Percentiles rank a stretch among this genome's conserved stretches.
phyloP scores from a whole-genome alignment of 345 rosid species.

The Gossypium raimondii region DNA sequence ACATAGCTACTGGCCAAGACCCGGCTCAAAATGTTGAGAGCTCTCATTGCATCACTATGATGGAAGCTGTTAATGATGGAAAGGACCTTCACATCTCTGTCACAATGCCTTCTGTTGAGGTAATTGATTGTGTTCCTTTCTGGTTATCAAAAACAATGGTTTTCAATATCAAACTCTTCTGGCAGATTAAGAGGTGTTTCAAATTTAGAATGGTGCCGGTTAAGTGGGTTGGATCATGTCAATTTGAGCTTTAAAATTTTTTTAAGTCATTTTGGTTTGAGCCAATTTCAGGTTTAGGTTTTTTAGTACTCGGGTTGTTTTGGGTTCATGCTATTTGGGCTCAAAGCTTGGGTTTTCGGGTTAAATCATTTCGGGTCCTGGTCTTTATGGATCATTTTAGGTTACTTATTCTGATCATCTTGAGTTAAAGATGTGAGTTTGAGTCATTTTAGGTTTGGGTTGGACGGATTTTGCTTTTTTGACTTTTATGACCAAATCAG shows the following conservation, averaged over 20 bases:
- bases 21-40: slow-evolving; percentile 77
- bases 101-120: slow-evolving; percentile 74
- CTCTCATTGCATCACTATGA: slow-evolving; percentile 74
- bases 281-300: not conserved
- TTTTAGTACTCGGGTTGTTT: not conserved
- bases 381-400: no score
- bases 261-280: not conserved
- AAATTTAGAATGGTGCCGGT: not conserved
- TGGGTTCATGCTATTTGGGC: not conserved
- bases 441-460: no score
- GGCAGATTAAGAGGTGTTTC: not conserved
- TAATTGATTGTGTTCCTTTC: slow-evolving; percentile 11
- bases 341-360: no score
- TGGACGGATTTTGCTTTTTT: no score
- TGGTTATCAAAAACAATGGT: not conserved
- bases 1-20: slow-evolving; percentile 71
- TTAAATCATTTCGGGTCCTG: no score
- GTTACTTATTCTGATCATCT: not conserved
- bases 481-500: no score
- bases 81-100: slow-evolving; percentile 68
- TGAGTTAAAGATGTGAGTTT: not conserved
- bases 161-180: not conserved
- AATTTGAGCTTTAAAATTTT: not conserved
- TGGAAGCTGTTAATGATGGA: slow-evolving; percentile 60
- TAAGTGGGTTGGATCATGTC: not conserved